Conservation (phyloP, 345 rosid species). For the rapeseed (Brassica napus) region DNA sequence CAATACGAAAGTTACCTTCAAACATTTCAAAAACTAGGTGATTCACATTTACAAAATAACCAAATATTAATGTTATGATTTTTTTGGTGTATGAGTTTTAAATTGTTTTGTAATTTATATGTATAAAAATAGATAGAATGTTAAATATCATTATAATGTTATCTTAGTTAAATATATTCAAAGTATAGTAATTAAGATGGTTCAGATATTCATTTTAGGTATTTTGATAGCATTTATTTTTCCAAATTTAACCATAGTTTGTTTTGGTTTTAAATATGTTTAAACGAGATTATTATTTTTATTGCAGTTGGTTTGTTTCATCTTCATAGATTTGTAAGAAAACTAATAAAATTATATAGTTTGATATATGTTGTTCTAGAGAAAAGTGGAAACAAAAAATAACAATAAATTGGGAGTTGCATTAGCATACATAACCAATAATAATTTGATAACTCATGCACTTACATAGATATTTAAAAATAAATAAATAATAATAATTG, state of each 20-base stretch:
- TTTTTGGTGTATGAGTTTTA: not conserved
- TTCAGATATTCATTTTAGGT: not conserved
- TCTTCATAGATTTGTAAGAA: not conserved
- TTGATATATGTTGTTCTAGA: not conserved
- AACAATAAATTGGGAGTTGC: not conserved
- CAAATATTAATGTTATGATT: not conserved
- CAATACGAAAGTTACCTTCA: slow-evolving; percentile 63
- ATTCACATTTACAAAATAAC: not conserved
- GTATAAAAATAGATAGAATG: not conserved
- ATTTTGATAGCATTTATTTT: not conserved
- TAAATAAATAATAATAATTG: too few relatives aligned
- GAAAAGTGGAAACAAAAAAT: not conserved
- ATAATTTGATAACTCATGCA: not conserved
- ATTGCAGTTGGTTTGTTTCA: not conserved
- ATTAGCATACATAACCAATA: not conserved
- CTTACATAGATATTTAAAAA: not conserved
- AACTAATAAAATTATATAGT: not conserved
- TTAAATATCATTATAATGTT: not conserved
- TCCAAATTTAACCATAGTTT: not conserved
- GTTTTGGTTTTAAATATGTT: too few relatives aligned
- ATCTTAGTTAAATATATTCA: too few relatives aligned
- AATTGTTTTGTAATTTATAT: too few relatives aligned
- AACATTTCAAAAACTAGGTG: slow-evolving; percentile 15
- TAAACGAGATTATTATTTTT: not conserved
- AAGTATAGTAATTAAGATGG: not conserved